Base-by-base conservation (phyloP, 441 rosid species). In the Sinapis alba region DNA sequence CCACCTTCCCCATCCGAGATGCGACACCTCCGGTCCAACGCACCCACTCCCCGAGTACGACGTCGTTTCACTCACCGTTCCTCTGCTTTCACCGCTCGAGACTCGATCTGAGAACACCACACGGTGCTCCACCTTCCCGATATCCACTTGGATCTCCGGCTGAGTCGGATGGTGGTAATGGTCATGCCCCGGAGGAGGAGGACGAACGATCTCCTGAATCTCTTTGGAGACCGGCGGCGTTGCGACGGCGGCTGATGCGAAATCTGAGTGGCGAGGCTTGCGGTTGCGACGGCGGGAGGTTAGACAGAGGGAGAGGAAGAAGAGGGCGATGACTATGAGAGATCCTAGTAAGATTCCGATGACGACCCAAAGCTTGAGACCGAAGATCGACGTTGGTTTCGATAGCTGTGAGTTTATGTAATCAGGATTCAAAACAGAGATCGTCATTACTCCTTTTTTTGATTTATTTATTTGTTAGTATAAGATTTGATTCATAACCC, bases 1-100 rank as follows among this genome's bases (percentile, higher is more conserved):
- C 98, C 99, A 89, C 15, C 94, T 65, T 27, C 99, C 98, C 99
- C 99, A 94, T 24, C 99, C 99, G 2, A 94, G 88, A 85, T 94
- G 99, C 62, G 98, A 92, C 13, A 92, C 98, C 80, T 95, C 99
- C 0, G 97, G 97, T 58, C 97, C 98, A 50, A 82, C 86, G 51
- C 81, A 84, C 7, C 93, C 98, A 43, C 96, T 90, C 0, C 90
- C 92, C 0, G 81, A 59, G 63, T 86, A 85, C 58, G 97, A 94
- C 18, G 90, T 90, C 65, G 96, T 86, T 51, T 90, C 97, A 19
- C 88, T 85, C 13, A 74, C 89, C n/a, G 96, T 86, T 69, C 91
- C 94, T 72, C 90, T 83, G 60, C 97, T 90, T 84, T 89, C 97
- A 41, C 94, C 97, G 36, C 97, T 90, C 47, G 94, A 86, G 11